These are phyloP conservation scores for Acacia confusa DNA, from an alignment of 306 rosid species.

Conservation along the genomic window DNA sequence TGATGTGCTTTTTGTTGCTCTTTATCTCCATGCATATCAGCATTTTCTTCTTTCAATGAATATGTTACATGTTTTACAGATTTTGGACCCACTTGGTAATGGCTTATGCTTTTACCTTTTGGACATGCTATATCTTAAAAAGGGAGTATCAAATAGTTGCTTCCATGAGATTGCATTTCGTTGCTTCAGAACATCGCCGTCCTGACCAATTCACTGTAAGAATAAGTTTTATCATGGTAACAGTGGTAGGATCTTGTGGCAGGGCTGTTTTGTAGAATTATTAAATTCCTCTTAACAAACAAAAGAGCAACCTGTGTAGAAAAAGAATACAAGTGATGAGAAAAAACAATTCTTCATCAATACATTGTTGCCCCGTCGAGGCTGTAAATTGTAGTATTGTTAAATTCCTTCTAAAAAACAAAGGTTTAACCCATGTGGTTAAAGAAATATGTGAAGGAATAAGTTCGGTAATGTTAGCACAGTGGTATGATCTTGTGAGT, in stretches of 20 bases:
- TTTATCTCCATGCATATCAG: slow-evolving; percentile 6
- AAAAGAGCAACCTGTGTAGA: background rate
- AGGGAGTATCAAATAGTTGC: slow-evolving; percentile 84
- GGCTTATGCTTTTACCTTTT: slow-evolving; percentile 94
- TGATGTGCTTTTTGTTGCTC: background rate
- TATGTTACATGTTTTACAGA: slow-evolving; percentile 53
- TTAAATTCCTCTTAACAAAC: background rate
- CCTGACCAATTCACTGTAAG: slow-evolving; percentile 96
- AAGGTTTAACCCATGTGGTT: background rate
- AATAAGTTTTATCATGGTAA: slow-evolving; percentile 13
- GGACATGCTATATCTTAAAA: slow-evolving; percentile 85
- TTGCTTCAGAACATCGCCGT: slow-evolving; percentile 79
- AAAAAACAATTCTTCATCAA: slow-evolving; percentile 57
- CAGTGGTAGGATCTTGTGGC: slow-evolving; percentile 2
- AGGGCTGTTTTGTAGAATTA: slow-evolving; percentile 2
- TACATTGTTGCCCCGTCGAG: slow-evolving; percentile 57
- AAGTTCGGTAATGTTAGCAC: background rate
- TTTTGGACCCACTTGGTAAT: slow-evolving; percentile 97
- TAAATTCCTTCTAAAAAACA: background rate
- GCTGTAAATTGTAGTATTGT: background rate
- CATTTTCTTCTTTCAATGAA: slow-evolving; percentile 21
- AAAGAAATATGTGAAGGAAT: background rate
- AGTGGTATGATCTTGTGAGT: background rate
- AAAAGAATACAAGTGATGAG: too few relatives aligned
- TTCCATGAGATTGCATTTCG: slow-evolving; percentile 83